Conservation (phyloP, 768 basidiomycete species). For the Kwoniella heveanensis region DNA sequence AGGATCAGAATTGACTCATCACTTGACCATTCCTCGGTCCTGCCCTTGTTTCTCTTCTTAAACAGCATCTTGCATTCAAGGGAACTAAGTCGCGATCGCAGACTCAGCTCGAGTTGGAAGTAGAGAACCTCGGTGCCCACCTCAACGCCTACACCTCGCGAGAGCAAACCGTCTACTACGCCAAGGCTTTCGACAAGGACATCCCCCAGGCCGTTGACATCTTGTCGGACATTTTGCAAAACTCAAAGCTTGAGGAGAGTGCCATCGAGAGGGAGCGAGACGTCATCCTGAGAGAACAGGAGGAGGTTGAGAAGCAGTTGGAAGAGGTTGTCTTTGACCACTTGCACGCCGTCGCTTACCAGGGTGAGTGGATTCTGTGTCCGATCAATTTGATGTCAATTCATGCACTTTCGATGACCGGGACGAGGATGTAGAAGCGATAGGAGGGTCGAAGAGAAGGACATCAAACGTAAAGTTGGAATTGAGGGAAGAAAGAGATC, state of each 20-base stretch:
- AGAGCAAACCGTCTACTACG: constrained; percentile 99
- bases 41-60: background rate
- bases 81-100: constrained; percentile 87
- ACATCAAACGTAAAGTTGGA: background rate
- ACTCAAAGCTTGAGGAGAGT: constrained; percentile 81
- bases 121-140: constrained; percentile 96
- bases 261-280: constrained; percentile 95
- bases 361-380: constrained; percentile 63
- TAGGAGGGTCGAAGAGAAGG: too few species aligned
- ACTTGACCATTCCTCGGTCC: too few species aligned
- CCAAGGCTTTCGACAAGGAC: constrained; percentile 96
- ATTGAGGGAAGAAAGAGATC: background rate
- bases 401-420: too few species aligned
- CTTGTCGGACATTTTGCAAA: constrained; percentile 96
- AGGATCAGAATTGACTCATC: too few species aligned
- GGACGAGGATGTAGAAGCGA: too few species aligned
- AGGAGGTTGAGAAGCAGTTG: constrained; percentile 97
- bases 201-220: constrained; percentile 89
- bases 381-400: too few species aligned
- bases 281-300: constrained; percentile 94
- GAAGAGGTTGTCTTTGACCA: constrained; percentile 99
- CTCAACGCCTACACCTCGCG: constrained; percentile 97
- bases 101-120: constrained; percentile 89
- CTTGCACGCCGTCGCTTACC: constrained; percentile 93
- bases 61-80: constrained; percentile 56